Conservation (phyloP, 208 protist species). For the Trypanosoma grayi region DNA sequence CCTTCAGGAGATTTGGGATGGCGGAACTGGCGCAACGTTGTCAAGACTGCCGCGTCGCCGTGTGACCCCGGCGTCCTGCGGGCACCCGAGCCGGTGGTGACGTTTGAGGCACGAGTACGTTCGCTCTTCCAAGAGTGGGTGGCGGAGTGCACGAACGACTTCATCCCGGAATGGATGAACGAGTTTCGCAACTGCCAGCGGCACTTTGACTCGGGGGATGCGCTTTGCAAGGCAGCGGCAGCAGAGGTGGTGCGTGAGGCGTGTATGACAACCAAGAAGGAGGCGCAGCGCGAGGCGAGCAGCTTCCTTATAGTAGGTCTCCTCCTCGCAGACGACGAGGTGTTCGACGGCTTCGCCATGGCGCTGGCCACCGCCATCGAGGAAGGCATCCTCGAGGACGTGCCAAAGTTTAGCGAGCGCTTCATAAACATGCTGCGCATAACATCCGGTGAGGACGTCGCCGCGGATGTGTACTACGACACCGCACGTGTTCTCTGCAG, state of each 20-base stretch:
- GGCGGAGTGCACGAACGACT: slow-evolving; percentile 67
- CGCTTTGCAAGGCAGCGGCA: slow-evolving; percentile 65
- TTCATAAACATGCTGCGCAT: slow-evolving; percentile 83
- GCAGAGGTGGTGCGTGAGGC: slow-evolving; percentile 71
- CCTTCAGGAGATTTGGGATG: slow-evolving; percentile 1
- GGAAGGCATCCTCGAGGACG: slow-evolving; percentile 80
- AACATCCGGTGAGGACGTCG: slow-evolving; percentile 62
- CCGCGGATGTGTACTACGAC: slow-evolving; percentile 81
- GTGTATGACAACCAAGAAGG: slow-evolving; percentile 80
- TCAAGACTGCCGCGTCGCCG: background rate
- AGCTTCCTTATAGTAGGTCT: slow-evolving; percentile 80
- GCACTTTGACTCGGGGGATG: slow-evolving; percentile 41
- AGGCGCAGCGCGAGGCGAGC: slow-evolving; percentile 80
- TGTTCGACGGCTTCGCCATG: slow-evolving; percentile 70
- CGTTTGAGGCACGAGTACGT: slow-evolving; percentile 69
- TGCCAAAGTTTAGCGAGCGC: slow-evolving; percentile 84
- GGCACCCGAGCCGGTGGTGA: slow-evolving; percentile 32
- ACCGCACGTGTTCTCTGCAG: slow-evolving; percentile 66
- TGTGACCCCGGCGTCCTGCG: background rate
- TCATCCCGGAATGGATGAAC: slow-evolving; percentile 77
- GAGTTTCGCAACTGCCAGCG: slow-evolving; percentile 69
- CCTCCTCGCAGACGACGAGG: slow-evolving; percentile 70
- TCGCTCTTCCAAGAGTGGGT: slow-evolving; percentile 81
- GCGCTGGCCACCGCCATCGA: slow-evolving; percentile 70
- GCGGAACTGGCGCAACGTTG: slow-evolving; percentile 22